Conservation (phyloP, 495 filamentous ascomycete species). For the Elaphomyces granulatus region DNA sequence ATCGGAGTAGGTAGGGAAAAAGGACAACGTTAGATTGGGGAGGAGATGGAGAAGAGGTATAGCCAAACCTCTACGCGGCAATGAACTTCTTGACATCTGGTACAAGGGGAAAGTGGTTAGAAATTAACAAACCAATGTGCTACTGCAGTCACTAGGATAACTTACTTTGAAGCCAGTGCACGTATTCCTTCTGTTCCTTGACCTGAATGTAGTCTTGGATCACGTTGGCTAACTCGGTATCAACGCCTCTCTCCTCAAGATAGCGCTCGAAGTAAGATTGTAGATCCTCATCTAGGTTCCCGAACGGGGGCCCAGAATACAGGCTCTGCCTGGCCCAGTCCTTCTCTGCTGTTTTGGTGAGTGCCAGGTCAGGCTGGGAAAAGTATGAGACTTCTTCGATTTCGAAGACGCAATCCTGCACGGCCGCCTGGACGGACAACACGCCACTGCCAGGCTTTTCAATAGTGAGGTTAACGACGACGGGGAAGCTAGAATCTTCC, state of each 20-base stretch:
- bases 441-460: conserved; percentile 74
- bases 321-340: conserved; percentile 56
- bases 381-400: conserved; percentile 90
- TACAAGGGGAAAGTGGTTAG: conserved; percentile 8
- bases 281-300: conserved; percentile 89
- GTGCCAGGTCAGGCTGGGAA: conserved; percentile 54
- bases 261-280: conserved; percentile 85
- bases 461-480: conserved; percentile 70
- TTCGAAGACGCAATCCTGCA: conserved; percentile 73
- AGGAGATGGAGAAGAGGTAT: background rate
- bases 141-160: conserved; percentile 6
- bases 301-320: conserved; percentile 87
- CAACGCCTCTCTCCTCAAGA: conserved; percentile 86
- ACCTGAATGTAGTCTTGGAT: conserved; percentile 93
- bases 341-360: conserved; percentile 47
- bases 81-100: conserved; percentile 61
- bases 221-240: conserved; percentile 74
- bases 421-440: conserved; percentile 71
- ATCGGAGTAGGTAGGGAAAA: background rate
- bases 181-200: conserved; percentile 99
- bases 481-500: conserved; percentile 49
- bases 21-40: too few species aligned
- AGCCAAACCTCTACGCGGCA: conserved; percentile 37
- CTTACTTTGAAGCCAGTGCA: conserved; percentile 72
- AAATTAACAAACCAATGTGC: background rate